These are phyloP conservation scores for Chenopodium formosanum DNA, from an alignment of 148 eudicot genomes.

Conservation along the genomic window DNA sequence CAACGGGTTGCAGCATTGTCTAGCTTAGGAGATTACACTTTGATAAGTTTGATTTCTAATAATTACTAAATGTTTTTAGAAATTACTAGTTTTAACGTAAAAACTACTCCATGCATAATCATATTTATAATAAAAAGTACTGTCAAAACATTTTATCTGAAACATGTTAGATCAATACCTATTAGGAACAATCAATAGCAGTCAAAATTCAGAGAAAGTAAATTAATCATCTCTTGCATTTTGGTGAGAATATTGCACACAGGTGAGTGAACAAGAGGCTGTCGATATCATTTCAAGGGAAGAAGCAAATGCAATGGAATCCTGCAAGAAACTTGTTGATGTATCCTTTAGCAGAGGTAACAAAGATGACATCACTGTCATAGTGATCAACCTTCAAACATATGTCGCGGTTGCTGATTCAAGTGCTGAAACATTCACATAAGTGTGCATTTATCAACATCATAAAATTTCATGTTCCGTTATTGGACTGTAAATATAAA, in stretches of 20 bases:
- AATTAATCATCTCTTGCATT: neutral
- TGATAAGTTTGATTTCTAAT: neutral
- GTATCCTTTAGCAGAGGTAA: slow-evolving; percentile 41
- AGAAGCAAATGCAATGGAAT: slow-evolving; percentile 12
- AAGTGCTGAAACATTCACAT: neutral
- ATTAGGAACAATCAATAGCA: too few relatives aligned
- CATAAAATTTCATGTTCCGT: neutral
- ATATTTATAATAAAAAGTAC: too few relatives aligned
- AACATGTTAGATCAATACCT: too few relatives aligned
- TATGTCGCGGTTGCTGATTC: slow-evolving; percentile 19
- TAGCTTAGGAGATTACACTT: too few relatives aligned
- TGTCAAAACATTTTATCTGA: too few relatives aligned
- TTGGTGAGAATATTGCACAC: neutral
- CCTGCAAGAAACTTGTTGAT: slow-evolving; percentile 38
- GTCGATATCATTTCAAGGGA: slow-evolving; percentile 28
- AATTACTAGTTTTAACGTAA: too few relatives aligned
- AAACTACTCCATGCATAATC: too few relatives aligned
- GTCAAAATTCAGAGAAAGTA: neutral
- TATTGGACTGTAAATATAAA: neutral
- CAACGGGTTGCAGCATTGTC: neutral
- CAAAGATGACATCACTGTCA: slow-evolving; percentile 43
- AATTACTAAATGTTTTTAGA: too few relatives aligned
- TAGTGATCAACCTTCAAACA: slow-evolving; percentile 36
- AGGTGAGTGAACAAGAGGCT: slow-evolving; percentile 40
- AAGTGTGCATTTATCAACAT: neutral